Percentiles rank a stretch among this genome's conserved stretches.
phyloP scores from a whole-genome alignment of 768 basidiomycete genomes.

The Boletus rubroflammeus region DNA sequence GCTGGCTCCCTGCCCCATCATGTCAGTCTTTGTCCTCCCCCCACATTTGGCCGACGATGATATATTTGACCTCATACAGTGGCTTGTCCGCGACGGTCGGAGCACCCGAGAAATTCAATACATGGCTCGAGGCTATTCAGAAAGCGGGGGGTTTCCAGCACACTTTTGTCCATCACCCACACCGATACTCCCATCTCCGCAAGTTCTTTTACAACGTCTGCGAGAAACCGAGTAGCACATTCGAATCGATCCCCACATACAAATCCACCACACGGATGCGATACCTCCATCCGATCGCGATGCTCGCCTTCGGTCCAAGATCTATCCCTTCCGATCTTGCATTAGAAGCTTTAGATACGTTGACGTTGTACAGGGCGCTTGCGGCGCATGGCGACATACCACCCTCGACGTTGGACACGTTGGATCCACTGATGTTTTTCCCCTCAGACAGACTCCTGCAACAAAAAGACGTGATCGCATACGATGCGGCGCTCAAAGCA shows the following conservation, averaged over 20 bases:
- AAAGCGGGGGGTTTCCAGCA: conserved; percentile 54
- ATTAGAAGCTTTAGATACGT: conserved; percentile 56
- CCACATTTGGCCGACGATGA: neutral
- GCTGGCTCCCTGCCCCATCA: conserved; percentile 66
- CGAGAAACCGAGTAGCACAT: conserved; percentile 3
- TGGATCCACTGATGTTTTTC: conserved; percentile 49
- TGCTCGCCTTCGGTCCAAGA: conserved; percentile 51
- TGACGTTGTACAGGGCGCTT: conserved; percentile 50
- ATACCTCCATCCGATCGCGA: conserved; percentile 62
- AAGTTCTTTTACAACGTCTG: conserved; percentile 55
- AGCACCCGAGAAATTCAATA: conserved; percentile 57
- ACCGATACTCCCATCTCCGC: conserved; percentile 71
- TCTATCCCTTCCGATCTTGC: conserved; percentile 59
- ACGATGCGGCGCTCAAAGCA: conserved; percentile 52
- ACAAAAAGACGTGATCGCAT: conserved; percentile 58
- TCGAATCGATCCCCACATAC: conserved; percentile 39
- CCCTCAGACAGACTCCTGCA: conserved; percentile 37
- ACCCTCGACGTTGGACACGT: conserved; percentile 14
- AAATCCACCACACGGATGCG: conserved; percentile 38
- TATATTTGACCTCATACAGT: conserved; percentile 28
- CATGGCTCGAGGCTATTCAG: conserved; percentile 64
- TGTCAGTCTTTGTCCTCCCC: conserved; percentile 40
- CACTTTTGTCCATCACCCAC: conserved; percentile 56
- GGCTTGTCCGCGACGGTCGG: conserved; percentile 74
- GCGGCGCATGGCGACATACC: conserved; percentile 23